These are phyloP conservation scores for Buddleja alternifolia DNA, from an alignment of 257 asterid species.

Conservation along the genomic window DNA sequence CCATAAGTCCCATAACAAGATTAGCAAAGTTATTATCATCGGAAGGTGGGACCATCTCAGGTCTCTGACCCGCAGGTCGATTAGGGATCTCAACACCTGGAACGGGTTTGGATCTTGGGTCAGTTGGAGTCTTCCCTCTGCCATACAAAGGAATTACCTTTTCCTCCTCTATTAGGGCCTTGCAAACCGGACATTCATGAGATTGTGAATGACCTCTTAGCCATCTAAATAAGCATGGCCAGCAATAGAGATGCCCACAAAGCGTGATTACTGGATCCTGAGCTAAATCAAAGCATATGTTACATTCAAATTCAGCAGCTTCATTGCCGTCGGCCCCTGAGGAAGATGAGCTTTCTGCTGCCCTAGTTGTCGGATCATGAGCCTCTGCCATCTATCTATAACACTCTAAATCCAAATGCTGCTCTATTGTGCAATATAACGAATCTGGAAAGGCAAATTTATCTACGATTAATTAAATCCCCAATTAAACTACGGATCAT, in stretches of 20 bases:
- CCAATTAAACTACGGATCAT: neutral
- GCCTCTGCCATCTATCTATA: constrained; percentile 41
- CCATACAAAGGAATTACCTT: constrained; percentile 74
- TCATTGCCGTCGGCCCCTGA: constrained; percentile 31
- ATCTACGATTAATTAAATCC: constrained; percentile 1
- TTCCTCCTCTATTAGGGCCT: constrained; percentile 64
- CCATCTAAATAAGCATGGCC: constrained; percentile 67
- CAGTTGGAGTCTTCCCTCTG: constrained; percentile 60
- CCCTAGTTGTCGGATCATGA: constrained; percentile 34
- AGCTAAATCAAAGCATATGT: constrained; percentile 61
- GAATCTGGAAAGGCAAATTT: constrained; percentile 21
- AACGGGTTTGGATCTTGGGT: constrained; percentile 68
- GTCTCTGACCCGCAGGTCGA: constrained; percentile 73
- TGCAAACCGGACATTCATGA: constrained; percentile 63
- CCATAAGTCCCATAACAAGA: constrained; percentile 47
- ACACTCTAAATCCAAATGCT: constrained; percentile 24
- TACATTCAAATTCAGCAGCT: constrained; percentile 58
- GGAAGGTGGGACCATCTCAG: constrained; percentile 44
- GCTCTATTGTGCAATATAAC: neutral
- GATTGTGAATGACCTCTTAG: constrained; percentile 48
- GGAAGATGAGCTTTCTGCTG: constrained; percentile 39
- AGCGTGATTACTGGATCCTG: constrained; percentile 59
- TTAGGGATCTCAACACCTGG: constrained; percentile 72
- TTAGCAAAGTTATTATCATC: constrained; percentile 39
- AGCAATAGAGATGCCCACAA: constrained; percentile 63